A percentile compares a stretch with the other conserved stretches of the same genome.
These are phyloP conservation scores for Ustilago trichophora DNA, from an alignment of 1,284 basidiomycete species.

Conservation along the genomic window DNA sequence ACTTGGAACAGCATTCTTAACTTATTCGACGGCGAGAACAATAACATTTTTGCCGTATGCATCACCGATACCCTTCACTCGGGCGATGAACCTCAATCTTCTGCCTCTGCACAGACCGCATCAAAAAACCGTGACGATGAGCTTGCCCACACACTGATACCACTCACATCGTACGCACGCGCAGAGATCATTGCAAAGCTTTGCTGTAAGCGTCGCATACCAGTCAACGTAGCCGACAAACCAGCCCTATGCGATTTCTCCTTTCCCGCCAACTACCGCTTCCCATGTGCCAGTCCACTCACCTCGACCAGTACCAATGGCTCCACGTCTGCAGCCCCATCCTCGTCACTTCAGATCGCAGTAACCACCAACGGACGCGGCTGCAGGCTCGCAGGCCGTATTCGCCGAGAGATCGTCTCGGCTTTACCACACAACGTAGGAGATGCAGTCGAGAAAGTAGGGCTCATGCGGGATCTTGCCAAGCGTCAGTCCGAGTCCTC, in stretches of 20 bases:
- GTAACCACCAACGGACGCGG: constrained; percentile 92
- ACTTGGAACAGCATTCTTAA: constrained; percentile 21
- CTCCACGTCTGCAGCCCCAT: neutral
- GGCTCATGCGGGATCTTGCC: constrained; percentile 75
- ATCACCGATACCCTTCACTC: constrained; percentile 62
- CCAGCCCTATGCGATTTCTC: constrained; percentile 88
- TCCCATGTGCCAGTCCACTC: constrained; percentile 68
- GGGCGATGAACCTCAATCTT: constrained; percentile 24
- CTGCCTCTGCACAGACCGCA: neutral
- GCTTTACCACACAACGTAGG: constrained; percentile 80
- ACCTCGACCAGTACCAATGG: neutral
- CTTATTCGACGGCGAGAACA: constrained; percentile 14
- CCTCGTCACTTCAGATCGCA: constrained; percentile 79
- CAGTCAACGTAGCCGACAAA: constrained; percentile 86
- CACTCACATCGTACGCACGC: constrained; percentile 29
- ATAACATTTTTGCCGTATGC: constrained; percentile 59
- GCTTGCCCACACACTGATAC: neutral
- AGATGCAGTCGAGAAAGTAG: constrained; percentile 79
- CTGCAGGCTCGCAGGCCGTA: constrained; percentile 82
- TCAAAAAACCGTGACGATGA: constrained; percentile 4
- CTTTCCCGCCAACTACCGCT: constrained; percentile 86
- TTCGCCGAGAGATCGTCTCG: constrained; percentile 83
- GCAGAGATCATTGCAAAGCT: constrained; percentile 49
- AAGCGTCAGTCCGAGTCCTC: constrained; percentile 67
- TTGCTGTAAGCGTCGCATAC: constrained; percentile 71